A percentile compares a stretch with the other conserved stretches of the same genome.
phyloP scores from a whole-genome alignment of 495 filamentous ascomycete genomes.

The Xylaria flabelliformis region DNA sequence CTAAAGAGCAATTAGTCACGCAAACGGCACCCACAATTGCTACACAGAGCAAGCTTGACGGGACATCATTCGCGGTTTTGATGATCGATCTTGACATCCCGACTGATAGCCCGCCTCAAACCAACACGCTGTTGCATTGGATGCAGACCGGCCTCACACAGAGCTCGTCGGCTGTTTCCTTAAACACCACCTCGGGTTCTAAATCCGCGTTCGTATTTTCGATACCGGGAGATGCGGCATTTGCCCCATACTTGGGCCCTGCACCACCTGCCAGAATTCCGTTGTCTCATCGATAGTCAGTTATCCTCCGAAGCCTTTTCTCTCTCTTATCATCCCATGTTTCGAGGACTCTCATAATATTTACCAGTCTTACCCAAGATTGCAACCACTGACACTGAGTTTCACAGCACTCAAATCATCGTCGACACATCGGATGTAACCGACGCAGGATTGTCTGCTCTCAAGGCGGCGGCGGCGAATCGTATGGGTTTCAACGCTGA shows the following conservation, averaged over 20 bases:
- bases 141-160: conserved; percentile 50
- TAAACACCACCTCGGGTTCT: conserved; percentile 42
- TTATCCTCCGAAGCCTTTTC: not conserved
- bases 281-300: conserved; percentile 49
- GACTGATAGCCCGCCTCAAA: conserved; percentile 43
- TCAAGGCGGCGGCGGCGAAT: conserved; percentile 41
- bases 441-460: conserved; percentile 30
- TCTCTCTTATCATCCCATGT: not conserved
- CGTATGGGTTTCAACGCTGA: conserved; percentile 41
- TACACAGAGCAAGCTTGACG: conserved; percentile 42
- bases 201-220: conserved; percentile 43
- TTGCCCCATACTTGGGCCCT: conserved; percentile 45
- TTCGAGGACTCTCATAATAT: not conserved
- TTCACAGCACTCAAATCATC: conserved; percentile 41
- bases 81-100: conserved; percentile 56
- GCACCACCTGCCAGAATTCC: conserved; percentile 49
- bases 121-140: conserved; percentile 50
- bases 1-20: conserved; percentile 29
- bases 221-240: conserved; percentile 34
- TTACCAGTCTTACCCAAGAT: not conserved
- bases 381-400: conserved; percentile 3
- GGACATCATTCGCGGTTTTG: conserved; percentile 42
- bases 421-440: conserved; percentile 46
- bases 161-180: conserved; percentile 34
- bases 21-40: conserved; percentile 40